A percentile compares a stretch with the other conserved stretches of the same genome.
Conservation (phyloP, 2,329 filamentous ascomycete species). For the Drechslerella coelobrocha region DNA sequence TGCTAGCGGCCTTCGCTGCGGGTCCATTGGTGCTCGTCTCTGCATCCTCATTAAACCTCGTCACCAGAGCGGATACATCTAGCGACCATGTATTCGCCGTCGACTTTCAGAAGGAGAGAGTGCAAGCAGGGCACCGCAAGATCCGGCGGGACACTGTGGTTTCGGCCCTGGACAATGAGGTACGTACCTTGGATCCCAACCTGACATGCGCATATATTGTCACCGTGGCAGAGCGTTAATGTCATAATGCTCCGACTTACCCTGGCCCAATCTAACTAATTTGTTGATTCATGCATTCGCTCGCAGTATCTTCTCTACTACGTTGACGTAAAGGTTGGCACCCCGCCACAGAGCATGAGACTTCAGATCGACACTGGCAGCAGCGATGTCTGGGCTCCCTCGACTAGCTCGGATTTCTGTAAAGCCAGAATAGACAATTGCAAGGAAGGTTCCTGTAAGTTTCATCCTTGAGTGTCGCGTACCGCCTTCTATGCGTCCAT, state of each 20-base stretch:
- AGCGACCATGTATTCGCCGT: constrained; percentile 27
- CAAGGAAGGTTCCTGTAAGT: constrained; percentile 52
- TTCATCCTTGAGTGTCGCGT: too few relatives aligned
- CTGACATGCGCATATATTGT: background rate
- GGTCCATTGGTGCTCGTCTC: background rate
- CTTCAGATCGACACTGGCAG: constrained; percentile 70
- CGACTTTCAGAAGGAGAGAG: constrained; percentile 25
- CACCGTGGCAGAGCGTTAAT: background rate
- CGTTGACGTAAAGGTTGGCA: constrained; percentile 66
- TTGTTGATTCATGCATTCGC: background rate
- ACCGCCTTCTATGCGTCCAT: too few relatives aligned
- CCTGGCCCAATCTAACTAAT: background rate
- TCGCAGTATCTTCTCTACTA: constrained; percentile 61
- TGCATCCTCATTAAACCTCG: constrained; percentile 10
- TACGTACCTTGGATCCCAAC: background rate
- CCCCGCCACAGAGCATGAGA: constrained; percentile 64
- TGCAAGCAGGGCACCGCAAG: constrained; percentile 18
- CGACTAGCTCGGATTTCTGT: constrained; percentile 51
- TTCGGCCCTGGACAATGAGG: constrained; percentile 31
- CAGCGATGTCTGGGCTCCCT: constrained; percentile 67
- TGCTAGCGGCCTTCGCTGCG: constrained; percentile 22
- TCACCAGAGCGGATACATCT: constrained; percentile 5
- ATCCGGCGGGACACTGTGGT: constrained; percentile 20
- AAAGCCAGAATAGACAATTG: constrained; percentile 48
- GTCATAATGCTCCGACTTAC: background rate